Conservation (phyloP, 306 rosid genomes). For the Prunus kanzakura region DNA sequence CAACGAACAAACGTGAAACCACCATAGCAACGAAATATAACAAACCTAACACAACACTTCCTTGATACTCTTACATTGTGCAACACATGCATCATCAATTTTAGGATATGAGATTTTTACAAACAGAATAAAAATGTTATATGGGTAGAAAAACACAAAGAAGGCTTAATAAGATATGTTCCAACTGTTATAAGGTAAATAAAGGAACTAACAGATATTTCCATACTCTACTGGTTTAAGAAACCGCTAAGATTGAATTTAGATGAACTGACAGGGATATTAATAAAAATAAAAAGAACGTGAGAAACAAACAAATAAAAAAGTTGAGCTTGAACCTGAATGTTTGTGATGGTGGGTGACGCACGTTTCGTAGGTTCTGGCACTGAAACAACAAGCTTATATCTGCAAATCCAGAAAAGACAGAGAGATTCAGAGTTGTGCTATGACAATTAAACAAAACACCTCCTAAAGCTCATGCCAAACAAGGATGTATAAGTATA, state of each 20-base stretch:
- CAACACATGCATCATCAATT: background rate
- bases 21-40: too few species aligned
- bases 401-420: slow-evolving; percentile 48
- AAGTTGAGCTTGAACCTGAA: slow-evolving; percentile 56
- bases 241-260: too few species aligned
- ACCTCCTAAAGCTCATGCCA: background rate
- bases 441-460: background rate
- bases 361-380: slow-evolving; percentile 82
- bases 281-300: background rate
- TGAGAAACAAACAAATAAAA: background rate
- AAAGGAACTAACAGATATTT: too few species aligned
- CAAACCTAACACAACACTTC: too few species aligned
- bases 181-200: too few species aligned
- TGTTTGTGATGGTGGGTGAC: slow-evolving; percentile 83
- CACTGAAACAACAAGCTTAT: slow-evolving; percentile 88
- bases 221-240: too few species aligned
- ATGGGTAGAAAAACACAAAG: too few species aligned
- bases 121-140: background rate
- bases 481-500: background rate
- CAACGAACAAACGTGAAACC: too few species aligned
- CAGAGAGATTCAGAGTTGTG: background rate
- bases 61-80: too few species aligned
- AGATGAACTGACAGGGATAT: too few species aligned
- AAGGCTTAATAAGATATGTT: too few species aligned
- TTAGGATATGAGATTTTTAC: background rate